A percentile compares a stretch with the other conserved stretches of the same genome.
phyloP scores from a whole-genome alignment of 2,329 filamentous ascomycete genomes.

The Triangularia verruculosa region DNA sequence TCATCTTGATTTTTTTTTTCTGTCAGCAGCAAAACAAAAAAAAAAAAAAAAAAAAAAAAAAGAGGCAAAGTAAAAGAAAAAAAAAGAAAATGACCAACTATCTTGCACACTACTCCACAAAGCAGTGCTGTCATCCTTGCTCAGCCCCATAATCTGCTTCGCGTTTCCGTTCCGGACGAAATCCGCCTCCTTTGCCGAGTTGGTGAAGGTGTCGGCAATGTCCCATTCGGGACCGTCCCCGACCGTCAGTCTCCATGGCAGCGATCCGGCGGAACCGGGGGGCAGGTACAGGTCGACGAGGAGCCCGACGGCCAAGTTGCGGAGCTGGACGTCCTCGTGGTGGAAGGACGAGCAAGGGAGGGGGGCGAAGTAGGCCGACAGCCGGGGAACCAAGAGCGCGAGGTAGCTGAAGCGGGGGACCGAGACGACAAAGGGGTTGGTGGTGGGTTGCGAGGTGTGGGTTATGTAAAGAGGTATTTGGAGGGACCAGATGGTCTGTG shows the following conservation, averaged over 20 bases:
- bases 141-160: slow-evolving; percentile 85
- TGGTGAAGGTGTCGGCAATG: slow-evolving; percentile 61
- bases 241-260: slow-evolving; percentile 56
- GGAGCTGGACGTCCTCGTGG: slow-evolving; percentile 52
- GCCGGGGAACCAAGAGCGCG: slow-evolving; percentile 54
- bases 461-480: slow-evolving; percentile 55
- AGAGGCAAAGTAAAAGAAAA: background rate
- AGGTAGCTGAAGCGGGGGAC: slow-evolving; percentile 60
- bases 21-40: background rate
- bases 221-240: slow-evolving; percentile 56
- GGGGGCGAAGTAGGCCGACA: slow-evolving; percentile 49
- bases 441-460: slow-evolving; percentile 44
- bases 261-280: slow-evolving; percentile 10
- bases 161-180: slow-evolving; percentile 85
- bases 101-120: slow-evolving; percentile 79
- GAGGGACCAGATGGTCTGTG: slow-evolving; percentile 53
- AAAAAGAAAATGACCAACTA: slow-evolving; percentile 44
- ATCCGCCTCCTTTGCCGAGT: slow-evolving; percentile 71
- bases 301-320: slow-evolving; percentile 52
- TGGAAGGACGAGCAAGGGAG: slow-evolving; percentile 57
- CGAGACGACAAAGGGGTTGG: slow-evolving; percentile 48
- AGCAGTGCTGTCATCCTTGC: slow-evolving; percentile 76
- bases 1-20: slow-evolving; percentile 57
- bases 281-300: slow-evolving; percentile 58
- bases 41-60: background rate